Conservation (phyloP, 1,139 yeast species). For the Martiniozyma asiatica region DNA sequence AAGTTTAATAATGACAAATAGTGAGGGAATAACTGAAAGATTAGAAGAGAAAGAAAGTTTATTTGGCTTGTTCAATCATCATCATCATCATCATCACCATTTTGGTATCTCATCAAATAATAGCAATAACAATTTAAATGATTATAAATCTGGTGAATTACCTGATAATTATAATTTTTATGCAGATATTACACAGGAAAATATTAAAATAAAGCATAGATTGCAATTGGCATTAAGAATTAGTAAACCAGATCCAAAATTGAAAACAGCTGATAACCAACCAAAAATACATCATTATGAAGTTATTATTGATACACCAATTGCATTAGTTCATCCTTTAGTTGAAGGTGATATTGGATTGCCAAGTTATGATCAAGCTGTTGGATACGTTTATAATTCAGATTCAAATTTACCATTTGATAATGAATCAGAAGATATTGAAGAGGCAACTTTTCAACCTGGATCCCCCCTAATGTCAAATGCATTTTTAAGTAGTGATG, state of each 20-base stretch:
- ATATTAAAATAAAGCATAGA: slow-evolving; percentile 62
- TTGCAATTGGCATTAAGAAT: slow-evolving; percentile 70
- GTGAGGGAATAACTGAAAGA: no score
- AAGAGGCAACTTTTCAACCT: slow-evolving; percentile 18
- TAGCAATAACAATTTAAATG: no score
- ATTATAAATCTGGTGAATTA: no score
- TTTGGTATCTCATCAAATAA: not conserved
- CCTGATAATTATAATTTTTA: slow-evolving; percentile 29
- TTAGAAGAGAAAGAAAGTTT: no score
- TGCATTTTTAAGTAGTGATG: not conserved
- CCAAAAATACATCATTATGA: slow-evolving; percentile 71
- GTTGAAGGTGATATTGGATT: slow-evolving; percentile 62
- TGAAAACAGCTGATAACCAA: slow-evolving; percentile 35
- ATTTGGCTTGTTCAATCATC: no score
- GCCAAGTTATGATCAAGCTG: slow-evolving; percentile 44
- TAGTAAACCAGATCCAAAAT: slow-evolving; percentile 33
- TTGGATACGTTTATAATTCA: slow-evolving; percentile 6
- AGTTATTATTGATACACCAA: slow-evolving; percentile 81
- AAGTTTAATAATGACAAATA: no score
- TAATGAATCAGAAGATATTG: slow-evolving; percentile 9
- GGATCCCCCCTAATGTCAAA: slow-evolving; percentile 22
- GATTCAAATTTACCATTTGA: not conserved
- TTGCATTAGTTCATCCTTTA: slow-evolving; percentile 56
- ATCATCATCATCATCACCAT: no score
- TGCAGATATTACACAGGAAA: slow-evolving; percentile 60